Percentiles rank a stretch among this genome's conserved stretches.
phyloP scores from a whole-genome alignment of 176 grass and related monocot genomes.

The Ensete glaucum region DNA sequence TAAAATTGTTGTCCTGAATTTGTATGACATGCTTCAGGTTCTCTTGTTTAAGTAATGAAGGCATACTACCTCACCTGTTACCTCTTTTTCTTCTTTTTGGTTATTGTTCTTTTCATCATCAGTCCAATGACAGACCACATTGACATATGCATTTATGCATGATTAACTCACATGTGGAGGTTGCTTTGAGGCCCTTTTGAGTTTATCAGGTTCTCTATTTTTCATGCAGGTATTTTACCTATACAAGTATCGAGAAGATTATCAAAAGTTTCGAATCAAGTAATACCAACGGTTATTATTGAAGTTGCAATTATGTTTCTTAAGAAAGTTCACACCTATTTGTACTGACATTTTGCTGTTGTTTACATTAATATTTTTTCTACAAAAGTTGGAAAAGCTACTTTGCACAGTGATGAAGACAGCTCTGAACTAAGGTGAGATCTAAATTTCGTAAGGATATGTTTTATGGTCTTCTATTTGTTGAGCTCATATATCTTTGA shows the following conservation, averaged over 20 bases:
- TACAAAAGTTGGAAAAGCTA: slow-evolving; percentile 31
- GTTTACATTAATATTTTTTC: slow-evolving; percentile 12
- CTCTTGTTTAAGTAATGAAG: background rate
- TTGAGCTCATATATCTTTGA: background rate
- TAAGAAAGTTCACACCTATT: slow-evolving; percentile 10
- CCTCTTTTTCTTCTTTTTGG: too few species aligned
- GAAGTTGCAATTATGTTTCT: background rate
- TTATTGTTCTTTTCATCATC: too few species aligned
- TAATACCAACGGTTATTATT: slow-evolving; percentile 29
- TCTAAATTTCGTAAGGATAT: slow-evolving; percentile 1
- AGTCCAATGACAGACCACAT: background rate
- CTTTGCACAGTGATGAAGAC: slow-evolving; percentile 20
- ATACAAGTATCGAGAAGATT: slow-evolving; percentile 80
- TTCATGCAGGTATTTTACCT: slow-evolving; percentile 73
- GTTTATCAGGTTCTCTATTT: background rate
- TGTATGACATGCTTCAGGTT: background rate
- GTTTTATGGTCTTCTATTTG: background rate
- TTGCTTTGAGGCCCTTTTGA: background rate
- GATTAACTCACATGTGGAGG: background rate
- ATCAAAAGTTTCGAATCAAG: slow-evolving; percentile 38
- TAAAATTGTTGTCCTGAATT: background rate
- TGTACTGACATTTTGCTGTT: background rate
- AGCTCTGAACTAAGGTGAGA: slow-evolving; percentile 37
- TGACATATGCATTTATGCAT: background rate
- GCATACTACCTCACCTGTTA: too few species aligned